phyloP scores from a whole-genome alignment of 176 grass and related monocot genomes.

The Carex parvula region DNA sequence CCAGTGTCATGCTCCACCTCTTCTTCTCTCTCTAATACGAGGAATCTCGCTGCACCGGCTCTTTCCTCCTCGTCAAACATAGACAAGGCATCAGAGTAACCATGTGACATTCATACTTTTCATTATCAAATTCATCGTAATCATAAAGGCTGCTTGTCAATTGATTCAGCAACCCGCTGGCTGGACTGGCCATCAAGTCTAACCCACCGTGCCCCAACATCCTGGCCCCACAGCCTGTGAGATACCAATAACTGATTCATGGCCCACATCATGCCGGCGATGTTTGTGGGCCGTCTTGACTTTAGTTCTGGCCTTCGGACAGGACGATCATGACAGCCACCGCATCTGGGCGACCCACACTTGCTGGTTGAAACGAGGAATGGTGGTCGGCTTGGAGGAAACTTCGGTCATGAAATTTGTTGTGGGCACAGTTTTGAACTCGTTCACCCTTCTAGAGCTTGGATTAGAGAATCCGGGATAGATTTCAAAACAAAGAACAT shows the following conservation, averaged over 20 bases:
- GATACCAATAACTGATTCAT: neutral
- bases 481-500: neutral
- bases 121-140: neutral
- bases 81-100: neutral
- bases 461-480: neutral
- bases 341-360: neutral
- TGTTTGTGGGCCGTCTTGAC: constrained; percentile 23
- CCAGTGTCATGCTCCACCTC: neutral
- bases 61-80: constrained; percentile 2
- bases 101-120: neutral
- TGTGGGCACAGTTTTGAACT: neutral
- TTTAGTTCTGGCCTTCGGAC: neutral
- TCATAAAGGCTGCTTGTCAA: neutral
- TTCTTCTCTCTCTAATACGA: neutral
- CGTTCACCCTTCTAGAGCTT: neutral
- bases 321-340: constrained; percentile 4
- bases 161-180: neutral
- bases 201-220: neutral
- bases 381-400: constrained; percentile 29
- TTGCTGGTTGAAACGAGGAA: constrained; percentile 26
- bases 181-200: neutral
- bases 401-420: constrained; percentile 20
- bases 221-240: neutral
- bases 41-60: neutral
- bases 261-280: neutral